Evolutionary conservation across 768 basidiomycete genomes (phyloP).

Genomic region (Boletus barrowsii): DNA sequence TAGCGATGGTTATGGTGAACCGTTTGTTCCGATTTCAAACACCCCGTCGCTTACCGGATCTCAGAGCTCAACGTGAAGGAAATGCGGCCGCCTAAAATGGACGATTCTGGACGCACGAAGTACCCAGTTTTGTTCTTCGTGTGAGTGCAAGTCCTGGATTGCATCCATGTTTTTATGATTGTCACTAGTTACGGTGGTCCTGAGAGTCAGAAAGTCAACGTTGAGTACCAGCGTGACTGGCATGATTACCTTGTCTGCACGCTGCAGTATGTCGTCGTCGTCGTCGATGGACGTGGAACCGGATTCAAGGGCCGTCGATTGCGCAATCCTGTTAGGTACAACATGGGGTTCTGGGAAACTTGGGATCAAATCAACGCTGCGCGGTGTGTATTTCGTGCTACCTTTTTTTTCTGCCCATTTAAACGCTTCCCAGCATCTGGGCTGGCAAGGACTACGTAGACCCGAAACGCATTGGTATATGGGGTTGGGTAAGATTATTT

Average conservation of each 20-base stretch:
- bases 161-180: conserved; percentile 4
- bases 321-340: conserved; percentile 83
- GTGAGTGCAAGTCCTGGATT: conserved; percentile 34
- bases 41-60: conserved; percentile 19
- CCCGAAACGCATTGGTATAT: conserved; percentile 83
- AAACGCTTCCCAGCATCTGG: conserved; percentile 56
- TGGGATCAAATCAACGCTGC: conserved; percentile 88
- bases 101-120: conserved; percentile 91
- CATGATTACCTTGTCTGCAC: conserved; percentile 81
- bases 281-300: conserved; percentile 92
- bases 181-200: conserved; percentile 83
- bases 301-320: conserved; percentile 84
- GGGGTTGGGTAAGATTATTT: conserved; percentile 83
- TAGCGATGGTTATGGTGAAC: conserved; percentile 75
- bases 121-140: conserved; percentile 93
- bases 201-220: conserved; percentile 71
- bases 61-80: conserved; percentile 88
- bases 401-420: not conserved
- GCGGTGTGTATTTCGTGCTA: conserved; percentile 45
- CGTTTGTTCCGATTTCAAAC: conserved; percentile 14
- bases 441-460: conserved; percentile 88
- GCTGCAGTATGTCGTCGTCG: conserved; percentile 80
- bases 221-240: conserved; percentile 73
- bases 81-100: conserved; percentile 88
- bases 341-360: conserved; percentile 88